phyloP scores from a whole-genome alignment of 257 asterid genomes.

The Apocynum venetum region DNA sequence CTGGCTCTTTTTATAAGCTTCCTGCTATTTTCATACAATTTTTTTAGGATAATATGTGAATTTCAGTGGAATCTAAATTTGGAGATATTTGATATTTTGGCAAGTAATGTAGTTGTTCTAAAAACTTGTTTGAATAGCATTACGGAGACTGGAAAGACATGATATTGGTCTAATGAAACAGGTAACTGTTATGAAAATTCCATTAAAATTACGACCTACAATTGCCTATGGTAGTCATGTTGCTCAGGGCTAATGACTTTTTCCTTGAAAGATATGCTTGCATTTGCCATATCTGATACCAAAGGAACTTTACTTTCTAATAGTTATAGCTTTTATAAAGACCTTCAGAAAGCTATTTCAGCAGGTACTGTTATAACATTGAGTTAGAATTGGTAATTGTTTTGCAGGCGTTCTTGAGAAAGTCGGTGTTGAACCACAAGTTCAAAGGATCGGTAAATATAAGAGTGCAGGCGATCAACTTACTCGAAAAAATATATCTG shows the following conservation, averaged over 20 bases:
- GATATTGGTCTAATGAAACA: background rate
- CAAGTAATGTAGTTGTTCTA: background rate
- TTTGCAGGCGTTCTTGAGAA: slow-evolving; percentile 22
- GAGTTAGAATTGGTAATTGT: background rate
- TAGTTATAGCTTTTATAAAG: background rate
- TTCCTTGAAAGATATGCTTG: background rate
- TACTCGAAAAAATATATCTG: slow-evolving; percentile 66
- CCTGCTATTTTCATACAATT: background rate
- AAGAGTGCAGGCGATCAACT: slow-evolving; percentile 94
- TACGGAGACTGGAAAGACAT: background rate
- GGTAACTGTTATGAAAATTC: background rate
- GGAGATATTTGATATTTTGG: background rate
- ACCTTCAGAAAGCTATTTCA: background rate
- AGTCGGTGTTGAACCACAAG: slow-evolving; percentile 73
- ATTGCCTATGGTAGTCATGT: background rate
- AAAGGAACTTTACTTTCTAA: background rate
- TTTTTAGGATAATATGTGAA: background rate
- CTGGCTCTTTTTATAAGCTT: background rate
- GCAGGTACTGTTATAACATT: background rate
- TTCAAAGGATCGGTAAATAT: slow-evolving; percentile 81
- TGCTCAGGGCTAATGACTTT: slow-evolving; percentile 2
- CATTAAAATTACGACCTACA: background rate
- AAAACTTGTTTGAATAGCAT: background rate
- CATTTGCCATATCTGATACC: background rate
- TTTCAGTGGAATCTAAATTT: background rate